A percentile compares a stretch with the other conserved stretches of the same genome.
Conservation (phyloP, 1,284 basidiomycete genomes). For the Tilletia horrida region DNA sequence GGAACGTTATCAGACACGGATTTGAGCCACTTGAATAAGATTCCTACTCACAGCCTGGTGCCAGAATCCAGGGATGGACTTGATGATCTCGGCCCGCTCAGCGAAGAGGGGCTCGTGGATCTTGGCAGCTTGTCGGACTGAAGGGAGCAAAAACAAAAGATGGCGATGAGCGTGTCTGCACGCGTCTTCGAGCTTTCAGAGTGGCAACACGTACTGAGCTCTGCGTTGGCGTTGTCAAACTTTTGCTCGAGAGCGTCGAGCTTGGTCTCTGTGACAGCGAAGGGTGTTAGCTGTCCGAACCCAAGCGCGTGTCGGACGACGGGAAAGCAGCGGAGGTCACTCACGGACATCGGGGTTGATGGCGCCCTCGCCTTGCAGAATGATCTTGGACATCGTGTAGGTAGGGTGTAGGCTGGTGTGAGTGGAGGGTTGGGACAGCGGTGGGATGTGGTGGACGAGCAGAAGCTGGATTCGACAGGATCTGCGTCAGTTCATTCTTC, state of each 20-base stretch:
- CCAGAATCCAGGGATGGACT: constrained; percentile 47
- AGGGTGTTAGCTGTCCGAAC: not conserved
- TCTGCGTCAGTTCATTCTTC: too few relatives aligned
- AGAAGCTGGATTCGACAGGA: too few relatives aligned
- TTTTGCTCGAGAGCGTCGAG: constrained; percentile 14
- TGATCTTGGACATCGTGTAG: too few relatives aligned
- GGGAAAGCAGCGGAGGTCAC: not conserved
- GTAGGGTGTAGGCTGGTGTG: too few relatives aligned
- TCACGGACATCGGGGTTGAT: constrained; percentile 8
- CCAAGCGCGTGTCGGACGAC: too few relatives aligned
- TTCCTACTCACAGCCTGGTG: constrained; percentile 37
- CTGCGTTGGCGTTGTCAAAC: constrained; percentile 16
- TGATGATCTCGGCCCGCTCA: constrained; percentile 45
- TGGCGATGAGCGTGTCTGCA: not conserved
- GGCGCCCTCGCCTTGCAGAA: not conserved
- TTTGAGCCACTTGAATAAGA: not conserved
- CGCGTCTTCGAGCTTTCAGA: not conserved
- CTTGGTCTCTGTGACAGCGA: constrained; percentile 6
- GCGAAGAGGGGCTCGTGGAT: constrained; percentile 46
- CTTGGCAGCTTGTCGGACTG: constrained; percentile 23
- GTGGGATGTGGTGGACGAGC: too few relatives aligned
- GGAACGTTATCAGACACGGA: not conserved
- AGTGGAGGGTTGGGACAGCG: too few relatives aligned
- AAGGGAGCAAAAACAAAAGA: not conserved
- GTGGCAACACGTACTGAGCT: constrained; percentile 4